These are phyloP conservation scores for Boletus tylopilopsis DNA, from an alignment of 768 basidiomycete species.

Conservation along the genomic window DNA sequence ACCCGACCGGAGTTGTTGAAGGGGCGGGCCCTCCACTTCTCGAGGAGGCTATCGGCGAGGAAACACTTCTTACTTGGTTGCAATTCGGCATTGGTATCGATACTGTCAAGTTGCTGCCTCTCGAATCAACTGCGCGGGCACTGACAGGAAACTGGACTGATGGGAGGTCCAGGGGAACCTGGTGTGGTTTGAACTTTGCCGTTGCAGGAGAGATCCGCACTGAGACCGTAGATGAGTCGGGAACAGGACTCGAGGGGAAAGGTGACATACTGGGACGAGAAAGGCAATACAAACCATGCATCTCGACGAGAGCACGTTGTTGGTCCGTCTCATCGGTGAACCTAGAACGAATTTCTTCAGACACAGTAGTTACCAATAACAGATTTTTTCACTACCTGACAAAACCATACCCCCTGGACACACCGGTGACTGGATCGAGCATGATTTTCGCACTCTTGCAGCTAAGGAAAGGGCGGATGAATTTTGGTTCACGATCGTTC, in stretches of 20 bases:
- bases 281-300: conserved; percentile 87
- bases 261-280: conserved; percentile 75
- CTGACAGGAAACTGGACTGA: conserved; percentile 42
- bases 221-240: conserved; percentile 33
- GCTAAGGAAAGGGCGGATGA: conserved; percentile 83
- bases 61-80: conserved; percentile 59
- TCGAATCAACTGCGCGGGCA: conserved; percentile 26
- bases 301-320: conserved; percentile 84
- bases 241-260: conserved; percentile 1
- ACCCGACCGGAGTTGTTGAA: conserved; percentile 32
- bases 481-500: conserved; percentile 83
- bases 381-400: conserved; percentile 56
- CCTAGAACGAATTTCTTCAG: conserved; percentile 36
- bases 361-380: conserved; percentile 6
- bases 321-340: conserved; percentile 89
- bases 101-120: conserved; percentile 41
- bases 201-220: conserved; percentile 92
- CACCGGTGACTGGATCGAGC: conserved; percentile 86
- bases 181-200: conserved; percentile 75
- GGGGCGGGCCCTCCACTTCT: conserved; percentile 18
- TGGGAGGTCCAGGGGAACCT: conserved; percentile 41
- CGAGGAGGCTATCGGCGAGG: conserved; percentile 56
- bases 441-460: conserved; percentile 97
- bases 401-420: conserved; percentile 90
- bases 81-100: conserved; percentile 46